Percentiles rank a stretch among this genome's conserved stretches.
Evolutionary conservation across 2,329 filamentous ascomycete genomes (phyloP).

Genomic region (Zymoseptoria tritici): DNA sequence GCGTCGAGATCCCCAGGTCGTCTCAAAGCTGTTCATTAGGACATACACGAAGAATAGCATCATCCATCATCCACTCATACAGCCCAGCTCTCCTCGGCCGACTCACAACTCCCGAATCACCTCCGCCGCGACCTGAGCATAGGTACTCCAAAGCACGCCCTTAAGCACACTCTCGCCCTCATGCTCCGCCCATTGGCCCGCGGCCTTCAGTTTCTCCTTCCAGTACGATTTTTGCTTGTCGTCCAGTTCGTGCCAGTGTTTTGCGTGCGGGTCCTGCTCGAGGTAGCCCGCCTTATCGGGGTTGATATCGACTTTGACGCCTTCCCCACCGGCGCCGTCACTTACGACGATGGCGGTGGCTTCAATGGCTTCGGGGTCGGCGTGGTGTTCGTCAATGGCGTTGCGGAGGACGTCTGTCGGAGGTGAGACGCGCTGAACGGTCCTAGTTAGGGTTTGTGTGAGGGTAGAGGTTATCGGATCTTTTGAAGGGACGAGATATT

Average conservation of each 20-base stretch:
- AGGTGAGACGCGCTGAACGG: not conserved
- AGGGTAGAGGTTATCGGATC: slow-evolving; percentile 48
- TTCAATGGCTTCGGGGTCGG: slow-evolving; percentile 13
- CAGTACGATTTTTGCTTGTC: slow-evolving; percentile 57
- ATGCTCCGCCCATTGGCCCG: slow-evolving; percentile 70
- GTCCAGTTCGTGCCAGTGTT: slow-evolving; percentile 64
- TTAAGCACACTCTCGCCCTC: slow-evolving; percentile 72
- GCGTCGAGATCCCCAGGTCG: not conserved
- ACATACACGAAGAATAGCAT: not conserved
- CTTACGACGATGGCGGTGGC: slow-evolving; percentile 34
- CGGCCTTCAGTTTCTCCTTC: slow-evolving; percentile 60
- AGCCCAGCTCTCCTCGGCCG: not conserved
- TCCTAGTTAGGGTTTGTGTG: slow-evolving; percentile 28
- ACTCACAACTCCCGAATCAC: slow-evolving; percentile 12
- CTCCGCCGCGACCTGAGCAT: slow-evolving; percentile 40
- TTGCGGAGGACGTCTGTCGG: slow-evolving; percentile 2
- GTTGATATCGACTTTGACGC: slow-evolving; percentile 30
- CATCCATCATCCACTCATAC: not conserved
- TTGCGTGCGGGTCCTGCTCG: slow-evolving; percentile 42
- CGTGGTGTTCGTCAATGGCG: slow-evolving; percentile 14
- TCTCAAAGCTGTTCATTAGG: not conserved
- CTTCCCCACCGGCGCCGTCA: slow-evolving; percentile 29
- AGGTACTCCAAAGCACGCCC: slow-evolving; percentile 68
- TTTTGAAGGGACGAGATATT: not conserved
- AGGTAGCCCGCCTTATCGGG: slow-evolving; percentile 36